Evolutionary conservation across 495 filamentous ascomycete species (phyloP), one percentile per base, ranked within the genome.

Genomic region (Aspergillus heteromorphus): DNA sequence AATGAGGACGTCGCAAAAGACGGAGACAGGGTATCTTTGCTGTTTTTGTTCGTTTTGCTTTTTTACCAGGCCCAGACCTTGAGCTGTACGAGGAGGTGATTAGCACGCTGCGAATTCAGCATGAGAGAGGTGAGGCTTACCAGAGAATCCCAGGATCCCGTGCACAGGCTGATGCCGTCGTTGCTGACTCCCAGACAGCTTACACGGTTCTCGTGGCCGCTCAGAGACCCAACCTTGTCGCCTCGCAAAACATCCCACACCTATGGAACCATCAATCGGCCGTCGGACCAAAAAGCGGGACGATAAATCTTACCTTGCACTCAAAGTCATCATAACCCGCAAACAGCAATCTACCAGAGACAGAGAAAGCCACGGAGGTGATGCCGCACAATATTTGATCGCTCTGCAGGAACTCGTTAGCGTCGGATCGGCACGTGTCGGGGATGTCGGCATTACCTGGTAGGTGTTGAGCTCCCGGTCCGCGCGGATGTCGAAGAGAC

Each of bases 301-400:
- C 6, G 36, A 31, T 0, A 40, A 53, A 50, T 79, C 63, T 38
- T 77, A 97, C 93, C 87, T 98, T 98, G 88, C 93, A 98, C 74
- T 98, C 93, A 66, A 97, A 98, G 65, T 98, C 93, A 64, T 98
- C 93, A 67, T 98, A 98, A 55, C 93, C 93, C 52, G 93, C 93
- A 68, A 98, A 98, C 38, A 98, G 80, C 65, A 98, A 80, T 66
- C 93, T 83, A 48, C 93, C 93, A 48, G 93, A 98, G 14, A 98
- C 95, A 8, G 93, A 98, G 63, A 96, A 97, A 21, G 93, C 93
- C 23, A 98, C 93, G 3, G 93, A 98, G 7, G 93, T 98, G 63
- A 98, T 98, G 64, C 93, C 93, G 67, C 93, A 97, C 51, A 97
- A 81, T 63, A 97, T 93, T 68, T 96, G 91, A 63, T 96, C 92